These are phyloP conservation scores for Thermoascus crustaceus DNA, from an alignment of 2,329 filamentous ascomycete genomes.

Conservation along the genomic window DNA sequence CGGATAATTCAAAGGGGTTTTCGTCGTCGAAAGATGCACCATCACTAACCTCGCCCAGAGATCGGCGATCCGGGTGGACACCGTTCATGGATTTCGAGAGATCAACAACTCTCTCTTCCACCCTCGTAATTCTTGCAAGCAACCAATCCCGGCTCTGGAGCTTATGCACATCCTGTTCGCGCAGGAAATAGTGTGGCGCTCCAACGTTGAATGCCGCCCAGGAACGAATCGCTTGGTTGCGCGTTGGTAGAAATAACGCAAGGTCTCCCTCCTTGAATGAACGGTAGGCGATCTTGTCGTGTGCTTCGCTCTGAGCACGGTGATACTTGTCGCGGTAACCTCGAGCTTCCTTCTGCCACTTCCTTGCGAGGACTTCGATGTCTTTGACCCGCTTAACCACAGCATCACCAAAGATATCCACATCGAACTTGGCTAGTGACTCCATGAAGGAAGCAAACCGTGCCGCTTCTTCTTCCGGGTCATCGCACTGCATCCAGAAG, in stretches of 20 bases:
- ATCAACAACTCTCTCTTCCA: constrained; percentile 90
- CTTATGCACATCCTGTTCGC: constrained; percentile 83
- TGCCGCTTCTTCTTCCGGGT: constrained; percentile 57
- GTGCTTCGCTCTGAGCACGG: constrained; percentile 69
- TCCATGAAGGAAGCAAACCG: constrained; percentile 69
- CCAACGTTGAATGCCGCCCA: constrained; percentile 99
- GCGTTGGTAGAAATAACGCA: constrained; percentile 84
- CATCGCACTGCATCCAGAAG: constrained; percentile 70
- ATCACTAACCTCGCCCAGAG: constrained; percentile 44
- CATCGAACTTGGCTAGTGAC: constrained; percentile 68
- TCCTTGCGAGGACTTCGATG: constrained; percentile 84
- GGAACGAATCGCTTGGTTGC: constrained; percentile 86
- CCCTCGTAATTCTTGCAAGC: constrained; percentile 82
- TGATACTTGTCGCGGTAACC: constrained; percentile 83
- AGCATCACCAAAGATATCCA: constrained; percentile 75
- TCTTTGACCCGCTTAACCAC: constrained; percentile 87
- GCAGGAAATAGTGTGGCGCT: constrained; percentile 92
- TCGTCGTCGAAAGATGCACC: constrained; percentile 66
- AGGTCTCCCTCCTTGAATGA: constrained; percentile 96
- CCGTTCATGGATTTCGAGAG: constrained; percentile 67
- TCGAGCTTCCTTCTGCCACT: constrained; percentile 83
- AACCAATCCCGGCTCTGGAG: constrained; percentile 85
- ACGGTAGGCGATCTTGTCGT: constrained; percentile 92
- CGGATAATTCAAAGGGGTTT: constrained; percentile 93
- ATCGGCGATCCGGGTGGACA: constrained; percentile 43